Percentiles rank a stretch among this genome's conserved stretches.
Conservation (phyloP, 106 monocot species). For the Dioscorea zingiberensis region DNA sequence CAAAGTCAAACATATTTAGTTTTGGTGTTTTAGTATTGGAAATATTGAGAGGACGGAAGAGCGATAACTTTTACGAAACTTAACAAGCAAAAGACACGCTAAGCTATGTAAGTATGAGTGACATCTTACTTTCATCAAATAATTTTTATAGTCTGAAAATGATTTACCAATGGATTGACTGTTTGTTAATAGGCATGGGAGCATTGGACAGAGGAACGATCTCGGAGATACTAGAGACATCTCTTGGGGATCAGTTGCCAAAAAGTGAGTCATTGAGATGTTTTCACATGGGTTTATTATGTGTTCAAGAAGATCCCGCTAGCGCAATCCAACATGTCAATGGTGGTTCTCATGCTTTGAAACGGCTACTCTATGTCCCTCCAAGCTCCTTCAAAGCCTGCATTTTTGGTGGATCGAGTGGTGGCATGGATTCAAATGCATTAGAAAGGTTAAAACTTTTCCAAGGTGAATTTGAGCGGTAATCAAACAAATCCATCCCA, state of each 20-base stretch:
- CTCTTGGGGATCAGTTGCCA: background rate
- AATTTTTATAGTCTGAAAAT: too few relatives aligned
- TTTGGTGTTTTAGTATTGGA: slow-evolving; percentile 11
- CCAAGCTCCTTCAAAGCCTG: background rate
- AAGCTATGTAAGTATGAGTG: background rate
- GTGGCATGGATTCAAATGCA: background rate
- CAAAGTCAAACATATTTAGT: slow-evolving; percentile 6
- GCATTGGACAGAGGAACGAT: background rate
- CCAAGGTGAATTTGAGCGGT: background rate
- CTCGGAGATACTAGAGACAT: background rate
- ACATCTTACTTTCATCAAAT: background rate
- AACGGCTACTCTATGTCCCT: background rate
- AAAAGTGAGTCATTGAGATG: slow-evolving; percentile 1
- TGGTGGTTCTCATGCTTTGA: slow-evolving; percentile 4
- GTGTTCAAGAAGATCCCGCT: background rate
- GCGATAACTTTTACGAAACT: background rate
- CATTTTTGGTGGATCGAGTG: background rate
- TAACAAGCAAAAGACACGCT: background rate
- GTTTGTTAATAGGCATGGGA: background rate
- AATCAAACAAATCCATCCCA: slow-evolving; percentile 5
- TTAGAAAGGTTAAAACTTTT: background rate
- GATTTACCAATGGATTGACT: background rate
- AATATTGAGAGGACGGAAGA: slow-evolving; percentile 4
- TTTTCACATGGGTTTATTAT: background rate
- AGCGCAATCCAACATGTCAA: background rate